Evolutionary conservation across 495 filamentous ascomycete genomes (phyloP), one percentile per base, ranked within the genome.

Genomic region (Parmelia sp.): DNA sequence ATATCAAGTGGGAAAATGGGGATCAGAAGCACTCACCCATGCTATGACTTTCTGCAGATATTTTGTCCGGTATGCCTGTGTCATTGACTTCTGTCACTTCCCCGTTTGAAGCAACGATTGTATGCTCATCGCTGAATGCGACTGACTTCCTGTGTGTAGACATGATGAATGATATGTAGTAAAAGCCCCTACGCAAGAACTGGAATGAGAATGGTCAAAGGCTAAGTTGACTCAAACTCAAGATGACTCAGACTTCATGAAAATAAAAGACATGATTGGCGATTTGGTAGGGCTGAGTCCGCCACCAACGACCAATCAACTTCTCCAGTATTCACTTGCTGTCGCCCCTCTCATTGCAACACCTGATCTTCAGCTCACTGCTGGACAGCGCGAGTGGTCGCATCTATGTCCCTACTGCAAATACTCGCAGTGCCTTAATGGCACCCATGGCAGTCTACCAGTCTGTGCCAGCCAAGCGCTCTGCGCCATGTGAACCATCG

Each of bases 81-180:
- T 83, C 83, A 73, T 81, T 78, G n/a, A 78, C 75, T 68, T 91
- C 86, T 74, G 83, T 90, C 64, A 96, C 83, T 75, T 84, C 83
- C 63, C 92, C 92, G 80, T 94, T 89, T 71, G 84, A 83, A 78
- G 93, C 88, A 69, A 95, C 90, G 70, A 95, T 86, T 65, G 88
- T 84, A 58, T 88, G 80, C 66, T 88, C 89, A 76, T 92, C 89
- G 71, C 85, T 90, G 75, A 96, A 96, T 37, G 90, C 88, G 69
- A 96, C 92, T 40, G 89, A 93, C 74, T 96, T 96, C 76, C 92
- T 90, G 72, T 86, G 84, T 74, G 58, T 40, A 59, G 62, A 64
- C 62, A 64, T 64, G 7, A 27, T 59, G 23, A 33, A 3, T n/a
- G 12, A 35, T 23, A 8, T 47, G 0, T 29, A 14, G 7, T 19